Percentiles rank a stretch among this genome's conserved stretches.
These are phyloP conservation scores for Coemansia sp. DNA, from an alignment of 192 early-diverging fungal genomes.

Conservation along the genomic window DNA sequence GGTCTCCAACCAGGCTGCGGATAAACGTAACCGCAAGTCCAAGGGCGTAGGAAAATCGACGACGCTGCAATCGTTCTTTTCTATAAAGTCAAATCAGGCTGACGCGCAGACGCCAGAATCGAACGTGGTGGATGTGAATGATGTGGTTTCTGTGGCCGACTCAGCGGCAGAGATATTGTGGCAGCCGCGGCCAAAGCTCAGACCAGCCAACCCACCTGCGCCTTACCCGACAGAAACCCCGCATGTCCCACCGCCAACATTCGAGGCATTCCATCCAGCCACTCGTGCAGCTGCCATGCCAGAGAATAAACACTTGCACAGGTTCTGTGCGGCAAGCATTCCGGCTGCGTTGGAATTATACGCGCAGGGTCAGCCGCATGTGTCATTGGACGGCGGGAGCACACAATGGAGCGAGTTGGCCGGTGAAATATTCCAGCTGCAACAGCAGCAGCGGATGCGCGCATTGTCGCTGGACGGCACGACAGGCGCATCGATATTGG, in stretches of 20 bases:
- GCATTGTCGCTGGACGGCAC: constrained; percentile 1
- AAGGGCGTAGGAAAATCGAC: constrained; percentile 8
- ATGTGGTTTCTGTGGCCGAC: neutral
- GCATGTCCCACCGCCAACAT: constrained; percentile 32
- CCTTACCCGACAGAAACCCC: constrained; percentile 30
- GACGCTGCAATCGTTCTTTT: constrained; percentile 47
- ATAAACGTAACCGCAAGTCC: constrained; percentile 24
- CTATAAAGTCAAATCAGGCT: constrained; percentile 4
- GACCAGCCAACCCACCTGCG: constrained; percentile 21
- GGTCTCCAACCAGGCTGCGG: neutral
- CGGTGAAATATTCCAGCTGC: neutral
- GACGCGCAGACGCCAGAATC: neutral
- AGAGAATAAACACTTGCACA: neutral
- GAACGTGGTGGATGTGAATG: neutral
- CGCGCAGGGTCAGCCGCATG: neutral
- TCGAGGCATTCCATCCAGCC: constrained; percentile 5
- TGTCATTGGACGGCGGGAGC: constrained; percentile 10
- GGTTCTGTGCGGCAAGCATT: neutral
- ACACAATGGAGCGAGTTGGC: constrained; percentile 17
- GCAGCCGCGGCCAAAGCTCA: constrained; percentile 13
- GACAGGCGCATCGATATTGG: neutral
- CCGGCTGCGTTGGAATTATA: neutral
- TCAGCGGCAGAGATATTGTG: neutral
- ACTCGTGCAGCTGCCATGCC: no score
- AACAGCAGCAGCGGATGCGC: constrained; percentile 6